phyloP scores from a whole-genome alignment of 805 yeast genomes.

The Saccharomycopsis synnaedendra region DNA sequence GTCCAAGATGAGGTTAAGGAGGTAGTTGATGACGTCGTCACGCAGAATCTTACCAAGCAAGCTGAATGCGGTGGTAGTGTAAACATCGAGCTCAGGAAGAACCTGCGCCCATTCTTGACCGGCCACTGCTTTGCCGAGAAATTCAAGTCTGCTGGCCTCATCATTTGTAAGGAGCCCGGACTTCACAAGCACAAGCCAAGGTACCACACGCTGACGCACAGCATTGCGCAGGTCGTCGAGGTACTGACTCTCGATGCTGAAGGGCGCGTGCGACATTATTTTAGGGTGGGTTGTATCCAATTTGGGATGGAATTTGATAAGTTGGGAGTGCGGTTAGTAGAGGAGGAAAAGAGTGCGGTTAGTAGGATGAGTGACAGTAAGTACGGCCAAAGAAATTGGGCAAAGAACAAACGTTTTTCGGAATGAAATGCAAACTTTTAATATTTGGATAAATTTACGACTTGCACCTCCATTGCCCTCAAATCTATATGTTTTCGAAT shows the following conservation, averaged over 20 bases:
- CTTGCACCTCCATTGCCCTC: too few species aligned
- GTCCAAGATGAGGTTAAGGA: slow-evolving; percentile 52
- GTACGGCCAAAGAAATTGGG: too few species aligned
- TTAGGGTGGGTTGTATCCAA: too few species aligned
- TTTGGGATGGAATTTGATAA: too few species aligned
- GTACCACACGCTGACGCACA: slow-evolving; percentile 70
- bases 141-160: slow-evolving; percentile 46
- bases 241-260: slow-evolving; percentile 46
- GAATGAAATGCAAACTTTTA: too few species aligned
- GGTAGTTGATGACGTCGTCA: slow-evolving; percentile 56
- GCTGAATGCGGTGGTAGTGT: slow-evolving; percentile 42
- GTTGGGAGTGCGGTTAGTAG: too few species aligned
- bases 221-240: slow-evolving; percentile 54
- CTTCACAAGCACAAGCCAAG: slow-evolving; percentile 86
- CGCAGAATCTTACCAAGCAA: slow-evolving; percentile 42
- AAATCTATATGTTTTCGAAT: too few species aligned
- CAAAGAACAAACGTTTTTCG: too few species aligned
- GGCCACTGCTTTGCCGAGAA: slow-evolving; percentile 25
- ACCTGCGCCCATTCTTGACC: slow-evolving; percentile 33
- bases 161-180: slow-evolving; percentile 54
- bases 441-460: too few species aligned
- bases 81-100: slow-evolving; percentile 33
- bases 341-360: too few species aligned
- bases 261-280: background rate
- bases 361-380: too few species aligned